Percentiles rank a stretch among this genome's conserved stretches.
Conservation (phyloP, 495 filamentous ascomycete genomes). For the Aspergillus baeticus region DNA sequence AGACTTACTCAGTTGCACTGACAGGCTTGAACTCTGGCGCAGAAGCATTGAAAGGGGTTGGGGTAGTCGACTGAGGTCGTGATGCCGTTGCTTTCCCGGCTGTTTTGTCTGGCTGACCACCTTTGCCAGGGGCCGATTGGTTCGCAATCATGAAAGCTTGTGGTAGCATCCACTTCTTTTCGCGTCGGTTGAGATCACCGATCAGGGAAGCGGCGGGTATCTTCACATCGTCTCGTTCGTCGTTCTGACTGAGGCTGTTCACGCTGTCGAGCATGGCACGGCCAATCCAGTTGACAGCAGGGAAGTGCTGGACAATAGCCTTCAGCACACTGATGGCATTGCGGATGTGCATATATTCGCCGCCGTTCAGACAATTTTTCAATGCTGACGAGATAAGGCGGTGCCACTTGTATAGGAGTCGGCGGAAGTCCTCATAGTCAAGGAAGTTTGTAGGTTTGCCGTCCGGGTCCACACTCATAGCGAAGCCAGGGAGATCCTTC, state of each 20-base stretch:
- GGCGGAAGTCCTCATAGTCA: constrained; percentile 82
- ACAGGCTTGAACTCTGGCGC: constrained; percentile 49
- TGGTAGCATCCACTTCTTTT: constrained; percentile 81
- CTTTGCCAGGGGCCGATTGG: constrained; percentile 15
- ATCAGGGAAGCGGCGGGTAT: constrained; percentile 83
- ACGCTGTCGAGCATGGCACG: constrained; percentile 66
- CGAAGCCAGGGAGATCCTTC: constrained; percentile 67
- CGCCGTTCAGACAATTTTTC: constrained; percentile 70
- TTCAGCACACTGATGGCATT: constrained; percentile 94
- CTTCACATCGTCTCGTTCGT: constrained; percentile 83
- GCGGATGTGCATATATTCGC: constrained; percentile 96
- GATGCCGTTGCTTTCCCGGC: constrained; percentile 40
- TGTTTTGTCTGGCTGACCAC: constrained; percentile 6
- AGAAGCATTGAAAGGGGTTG: constrained; percentile 44
- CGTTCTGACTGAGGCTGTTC: constrained; percentile 61
- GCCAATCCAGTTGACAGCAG: constrained; percentile 85
- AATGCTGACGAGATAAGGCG: constrained; percentile 70
- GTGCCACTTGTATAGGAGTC: constrained; percentile 88
- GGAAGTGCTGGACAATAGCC: constrained; percentile 74
- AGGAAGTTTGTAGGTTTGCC: constrained; percentile 65
- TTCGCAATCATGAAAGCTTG: constrained; percentile 63
- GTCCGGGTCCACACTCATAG: constrained; percentile 58
- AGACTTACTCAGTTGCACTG: constrained; percentile 40
- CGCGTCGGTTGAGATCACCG: constrained; percentile 74
- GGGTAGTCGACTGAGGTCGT: constrained; percentile 32